Evolutionary conservation across 495 filamentous ascomycete genomes (phyloP), one percentile per base, ranked within the genome.

Genomic region (Jackrogersella multiformis): DNA sequence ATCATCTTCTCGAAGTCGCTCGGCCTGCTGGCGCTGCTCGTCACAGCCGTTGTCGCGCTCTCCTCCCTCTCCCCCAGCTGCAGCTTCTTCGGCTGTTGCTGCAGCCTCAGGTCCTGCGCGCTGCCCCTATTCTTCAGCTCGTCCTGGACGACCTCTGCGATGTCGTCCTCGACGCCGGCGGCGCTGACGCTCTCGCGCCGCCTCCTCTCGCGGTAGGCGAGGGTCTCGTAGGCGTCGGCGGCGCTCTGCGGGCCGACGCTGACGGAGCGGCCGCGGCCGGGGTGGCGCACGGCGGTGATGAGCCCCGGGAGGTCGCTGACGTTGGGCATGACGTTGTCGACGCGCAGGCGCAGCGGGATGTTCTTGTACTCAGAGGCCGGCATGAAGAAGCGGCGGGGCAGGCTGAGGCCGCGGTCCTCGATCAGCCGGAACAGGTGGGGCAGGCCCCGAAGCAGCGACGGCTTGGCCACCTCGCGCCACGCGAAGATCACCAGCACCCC

Each of bases 231-330:
- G 5, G 94, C 95, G 76, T 99, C 95, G 2, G 95, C 95, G 59
- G 90, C 92, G 23, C 93, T 97, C 77, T 98, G 95, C 5, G 95
- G 95, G 0, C 95, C 95, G 30, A 99, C 84, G 20, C 93, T 97
- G 20, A 97, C 87, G 35, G 92, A 88, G n/a, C 95, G 85, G 57
- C 86, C 85, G 61, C 87, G 84, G 28, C 58, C 79, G 0, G 92
- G 92, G 68, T 95, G 89, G 13, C 92, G 86, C 15, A 99, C 89
- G 5, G 86, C 92, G 8, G 84, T 88, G 10, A 97, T 81, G 44
- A 97, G 78, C 16, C 84, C 84, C 8, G 95, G 91, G 13, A 98
- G 82, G 49, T 97, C 93, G 6, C 88, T 91, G 16, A 97, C 88
- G 15, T 86, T 88, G 0, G 94, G 94, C 63, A 98, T 82, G 16